phyloP scores from a whole-genome alignment of 2,329 filamentous ascomycete species.

The Cercospora janseana region DNA sequence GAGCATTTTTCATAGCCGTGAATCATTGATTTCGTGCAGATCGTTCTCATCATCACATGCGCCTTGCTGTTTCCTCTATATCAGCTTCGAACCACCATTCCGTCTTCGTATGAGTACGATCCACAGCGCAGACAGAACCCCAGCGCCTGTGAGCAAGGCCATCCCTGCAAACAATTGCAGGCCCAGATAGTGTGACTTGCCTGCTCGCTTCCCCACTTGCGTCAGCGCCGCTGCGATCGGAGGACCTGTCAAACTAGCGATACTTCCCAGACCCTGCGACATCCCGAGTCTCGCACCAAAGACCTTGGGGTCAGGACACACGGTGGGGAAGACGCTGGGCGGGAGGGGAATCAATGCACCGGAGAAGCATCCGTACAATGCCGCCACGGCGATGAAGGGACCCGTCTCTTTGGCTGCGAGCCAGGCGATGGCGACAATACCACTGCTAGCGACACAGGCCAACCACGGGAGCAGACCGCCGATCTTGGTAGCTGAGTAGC shows the following conservation, averaged over 20 bases:
- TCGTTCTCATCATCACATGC: no score
- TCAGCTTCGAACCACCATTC: conserved; percentile 26
- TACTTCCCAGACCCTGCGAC: conserved; percentile 46
- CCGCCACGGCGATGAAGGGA: conserved; percentile 45
- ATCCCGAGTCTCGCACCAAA: conserved; percentile 50
- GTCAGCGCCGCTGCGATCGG: conserved; percentile 48
- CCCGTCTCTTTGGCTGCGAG: conserved; percentile 46
- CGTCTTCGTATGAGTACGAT: conserved; percentile 29
- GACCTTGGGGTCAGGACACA: conserved; percentile 49
- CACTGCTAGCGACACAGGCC: conserved; percentile 47
- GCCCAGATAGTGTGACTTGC: conserved; percentile 29
- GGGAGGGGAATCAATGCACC: conserved; percentile 49
- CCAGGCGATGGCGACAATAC: conserved; percentile 57
- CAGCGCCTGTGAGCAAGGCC: conserved; percentile 32
- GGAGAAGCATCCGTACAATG: conserved; percentile 47
- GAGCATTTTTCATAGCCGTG: no score
- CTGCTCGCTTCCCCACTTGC: conserved; percentile 19
- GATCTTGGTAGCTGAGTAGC: conserved; percentile 50
- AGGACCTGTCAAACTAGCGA: conserved; percentile 47
- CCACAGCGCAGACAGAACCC: conserved; percentile 30
- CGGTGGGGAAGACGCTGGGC: conserved; percentile 43
- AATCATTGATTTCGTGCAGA: no score
- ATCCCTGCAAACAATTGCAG: conserved; percentile 35
- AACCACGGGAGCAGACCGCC: conserved; percentile 57
- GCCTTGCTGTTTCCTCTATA: conserved; percentile 1